A percentile compares a stretch with the other conserved stretches of the same genome.
Evolutionary conservation across 2,329 filamentous ascomycete genomes (phyloP).

Genomic region (Didymella exigua): DNA sequence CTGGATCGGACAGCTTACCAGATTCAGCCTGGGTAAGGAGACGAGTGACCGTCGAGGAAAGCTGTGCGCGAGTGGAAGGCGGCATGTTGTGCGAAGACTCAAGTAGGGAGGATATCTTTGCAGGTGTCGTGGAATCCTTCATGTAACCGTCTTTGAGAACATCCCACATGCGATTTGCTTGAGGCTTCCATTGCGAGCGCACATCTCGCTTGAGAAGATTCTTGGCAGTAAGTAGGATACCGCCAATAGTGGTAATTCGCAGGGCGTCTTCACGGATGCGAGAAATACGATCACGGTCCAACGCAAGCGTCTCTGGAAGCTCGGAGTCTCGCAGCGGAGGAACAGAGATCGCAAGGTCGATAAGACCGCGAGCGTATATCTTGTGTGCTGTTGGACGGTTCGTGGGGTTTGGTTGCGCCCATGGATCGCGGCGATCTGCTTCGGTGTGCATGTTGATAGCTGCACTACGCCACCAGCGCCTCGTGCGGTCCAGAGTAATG

Average conservation of each 20-base stretch:
- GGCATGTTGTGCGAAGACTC: constrained; percentile 58
- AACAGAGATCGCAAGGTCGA: constrained; percentile 75
- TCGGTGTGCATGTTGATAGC: constrained; percentile 69
- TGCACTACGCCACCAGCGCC: constrained; percentile 69
- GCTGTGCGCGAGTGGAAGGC: constrained; percentile 51
- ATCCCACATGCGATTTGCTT: constrained; percentile 72
- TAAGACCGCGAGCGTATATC: constrained; percentile 76
- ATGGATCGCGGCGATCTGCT: constrained; percentile 69
- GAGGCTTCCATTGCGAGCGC: constrained; percentile 75
- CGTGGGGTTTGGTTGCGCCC: constrained; percentile 61
- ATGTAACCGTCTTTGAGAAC: constrained; percentile 68
- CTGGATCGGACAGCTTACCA: constrained; percentile 62
- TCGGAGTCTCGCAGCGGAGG: constrained; percentile 59
- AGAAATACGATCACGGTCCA: constrained; percentile 69
- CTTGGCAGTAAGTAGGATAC: constrained; percentile 79
- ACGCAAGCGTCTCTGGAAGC: constrained; percentile 74
- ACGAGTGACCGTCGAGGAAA: constrained; percentile 52
- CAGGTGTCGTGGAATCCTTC: constrained; percentile 56
- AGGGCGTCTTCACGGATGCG: constrained; percentile 63
- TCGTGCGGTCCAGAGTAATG: constrained; percentile 64
- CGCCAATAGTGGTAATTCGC: constrained; percentile 73
- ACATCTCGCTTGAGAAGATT: constrained; percentile 83
- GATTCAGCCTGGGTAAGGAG: constrained; percentile 60
- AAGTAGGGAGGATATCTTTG: constrained; percentile 55
- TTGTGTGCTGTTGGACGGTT: constrained; percentile 70